Base-by-base conservation (phyloP, 176 grass and related monocot species). In the Raddia distichophylla region DNA sequence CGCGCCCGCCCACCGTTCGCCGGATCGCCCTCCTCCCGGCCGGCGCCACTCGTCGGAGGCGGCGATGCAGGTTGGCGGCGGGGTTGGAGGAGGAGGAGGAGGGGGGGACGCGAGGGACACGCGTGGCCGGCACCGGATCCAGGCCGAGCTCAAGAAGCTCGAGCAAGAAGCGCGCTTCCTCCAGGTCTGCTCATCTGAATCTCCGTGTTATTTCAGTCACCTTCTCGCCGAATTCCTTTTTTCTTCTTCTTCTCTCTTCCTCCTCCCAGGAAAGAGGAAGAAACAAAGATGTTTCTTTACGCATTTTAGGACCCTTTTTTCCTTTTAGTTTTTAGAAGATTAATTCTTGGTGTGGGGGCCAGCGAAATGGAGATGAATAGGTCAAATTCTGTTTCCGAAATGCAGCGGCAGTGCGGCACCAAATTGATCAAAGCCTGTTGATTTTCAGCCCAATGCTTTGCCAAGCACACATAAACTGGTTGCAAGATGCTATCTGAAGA, bases 121-220 rank as follows among this genome's bases (percentile, higher is more conserved):
- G 52, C 73, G 86, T 2, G 90, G 90, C 35, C 78, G 86, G 72
- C 90, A 91, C 82, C 90, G 90, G 86, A 91, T 91, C 86, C 83
- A 77, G 78, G 90, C 90, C 40, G 90, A 88, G 73, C 90, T 91
- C 90, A 88, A 88, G 86, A 87, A 87, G 74, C 86, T 91, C 76
- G 90, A 88, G 73, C 86, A 88, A 67, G 90, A 88, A 72, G 73
- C 90, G 17, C 89, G 86, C 60, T 91, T 91, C 64, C 78, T 91
- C 73, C 82, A 91, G 81, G 90, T 92, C 37, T 5, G 82, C 56
- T 71, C 5, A 16, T 3, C 18, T 3, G 27, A 27, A 27, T 49
- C 79, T 61, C 3, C 50, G 55, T 18, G 1, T 12, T 60, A 32
- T 1, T 18, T 32, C 44, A 18, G 8, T 15, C 22, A 3, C 16